phyloP scores from a whole-genome alignment of 495 filamentous ascomycete genomes.

The Penicillium steckii region DNA sequence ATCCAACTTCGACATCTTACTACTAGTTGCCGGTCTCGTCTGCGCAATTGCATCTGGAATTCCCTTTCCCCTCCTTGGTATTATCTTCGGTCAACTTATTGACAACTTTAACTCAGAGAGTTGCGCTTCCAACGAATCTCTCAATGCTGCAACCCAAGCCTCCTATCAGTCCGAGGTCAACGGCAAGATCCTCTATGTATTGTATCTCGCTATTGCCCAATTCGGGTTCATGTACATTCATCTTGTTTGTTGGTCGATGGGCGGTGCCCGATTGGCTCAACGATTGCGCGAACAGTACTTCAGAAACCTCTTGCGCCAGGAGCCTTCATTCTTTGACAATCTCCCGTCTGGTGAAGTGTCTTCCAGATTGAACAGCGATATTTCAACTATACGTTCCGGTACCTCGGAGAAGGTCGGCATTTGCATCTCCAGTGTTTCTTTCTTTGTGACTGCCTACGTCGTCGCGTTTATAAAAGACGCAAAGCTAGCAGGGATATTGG shows the following conservation, averaged over 20 bases:
- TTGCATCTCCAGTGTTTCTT: constrained; percentile 51
- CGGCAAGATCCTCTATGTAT: constrained; percentile 55
- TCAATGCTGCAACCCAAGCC: constrained; percentile 16
- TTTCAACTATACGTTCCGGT: constrained; percentile 55
- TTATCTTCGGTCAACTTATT: constrained; percentile 64
- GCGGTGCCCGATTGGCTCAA: constrained; percentile 57
- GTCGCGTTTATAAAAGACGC: constrained; percentile 60
- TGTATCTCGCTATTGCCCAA: constrained; percentile 60
- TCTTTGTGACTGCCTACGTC: constrained; percentile 61
- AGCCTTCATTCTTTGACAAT: constrained; percentile 58
- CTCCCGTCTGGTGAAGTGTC: constrained; percentile 55
- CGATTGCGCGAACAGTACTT: constrained; percentile 59
- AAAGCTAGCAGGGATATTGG: constrained; percentile 31
- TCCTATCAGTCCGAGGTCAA: constrained; percentile 46
- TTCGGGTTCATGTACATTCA: constrained; percentile 55
- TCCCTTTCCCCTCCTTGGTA: constrained; percentile 63
- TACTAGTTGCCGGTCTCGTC: constrained; percentile 50
- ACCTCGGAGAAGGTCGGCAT: constrained; percentile 67
- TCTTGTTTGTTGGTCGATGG: constrained; percentile 53
- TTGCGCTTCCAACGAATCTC: constrained; percentile 29
- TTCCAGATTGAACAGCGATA: constrained; percentile 55
- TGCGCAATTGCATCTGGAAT: constrained; percentile 59
- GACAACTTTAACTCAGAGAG: constrained; percentile 59
- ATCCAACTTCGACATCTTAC: constrained; percentile 40
- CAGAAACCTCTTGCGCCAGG: constrained; percentile 53